These are phyloP conservation scores for Venturia pyrina DNA, from an alignment of 2,329 filamentous ascomycete species.

Conservation along the genomic window DNA sequence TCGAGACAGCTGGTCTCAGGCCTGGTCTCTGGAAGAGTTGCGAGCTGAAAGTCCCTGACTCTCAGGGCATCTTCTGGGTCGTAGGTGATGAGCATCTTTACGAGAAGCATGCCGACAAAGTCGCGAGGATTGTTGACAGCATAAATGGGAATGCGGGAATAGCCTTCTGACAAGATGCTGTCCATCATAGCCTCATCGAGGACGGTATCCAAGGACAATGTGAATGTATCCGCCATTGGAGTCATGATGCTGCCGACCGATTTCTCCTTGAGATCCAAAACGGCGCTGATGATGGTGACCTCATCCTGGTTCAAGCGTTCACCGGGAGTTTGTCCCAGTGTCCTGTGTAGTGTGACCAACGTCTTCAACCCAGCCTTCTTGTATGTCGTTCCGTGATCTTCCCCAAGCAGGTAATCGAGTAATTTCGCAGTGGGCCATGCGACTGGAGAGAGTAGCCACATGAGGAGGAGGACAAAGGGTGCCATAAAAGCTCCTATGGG, in stretches of 20 bases:
- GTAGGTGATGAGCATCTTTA: constrained; percentile 98
- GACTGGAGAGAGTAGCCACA: constrained; percentile 84
- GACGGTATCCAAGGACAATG: constrained; percentile 88
- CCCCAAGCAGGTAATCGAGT: constrained; percentile 82
- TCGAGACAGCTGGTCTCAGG: constrained; percentile 95
- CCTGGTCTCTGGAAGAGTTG: constrained; percentile 87
- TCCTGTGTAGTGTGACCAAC: constrained; percentile 88
- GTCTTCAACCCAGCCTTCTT: constrained; percentile 98
- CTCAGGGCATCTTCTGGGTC: constrained; percentile 85
- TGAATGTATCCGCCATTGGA: constrained; percentile 94
- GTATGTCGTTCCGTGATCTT: constrained; percentile 93
- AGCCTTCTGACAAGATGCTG: constrained; percentile 81
- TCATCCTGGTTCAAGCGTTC: constrained; percentile 94
- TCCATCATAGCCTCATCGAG: constrained; percentile 94
- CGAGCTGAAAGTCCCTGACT: constrained; percentile 83
- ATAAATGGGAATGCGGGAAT: constrained; percentile 92
- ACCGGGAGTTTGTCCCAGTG: constrained; percentile 67
- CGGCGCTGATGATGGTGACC: constrained; percentile 96
- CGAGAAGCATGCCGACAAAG: constrained; percentile 94
- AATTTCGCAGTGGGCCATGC: constrained; percentile 95
- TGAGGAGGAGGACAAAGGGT: constrained; percentile 73
- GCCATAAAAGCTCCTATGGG: constrained; percentile 93
- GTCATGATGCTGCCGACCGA: constrained; percentile 95
- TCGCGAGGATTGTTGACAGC: constrained; percentile 73
- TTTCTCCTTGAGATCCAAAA: constrained; percentile 93